Conservation (phyloP, 1,139 yeast genomes). For the Trichomonascaceae sp. region DNA sequence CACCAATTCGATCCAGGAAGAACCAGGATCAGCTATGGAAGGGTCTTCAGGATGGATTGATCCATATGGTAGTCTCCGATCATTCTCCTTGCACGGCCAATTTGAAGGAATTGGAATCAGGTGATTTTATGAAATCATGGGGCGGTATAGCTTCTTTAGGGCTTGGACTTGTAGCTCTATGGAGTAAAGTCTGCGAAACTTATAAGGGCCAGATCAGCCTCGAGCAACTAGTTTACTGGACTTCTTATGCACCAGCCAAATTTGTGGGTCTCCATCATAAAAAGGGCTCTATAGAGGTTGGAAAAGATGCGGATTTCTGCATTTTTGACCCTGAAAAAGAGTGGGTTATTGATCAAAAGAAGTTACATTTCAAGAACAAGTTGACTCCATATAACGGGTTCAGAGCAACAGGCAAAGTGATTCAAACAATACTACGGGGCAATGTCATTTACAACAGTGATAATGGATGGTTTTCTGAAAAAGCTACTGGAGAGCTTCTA, state of each 20-base stretch:
- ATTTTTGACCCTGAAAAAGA: conserved; percentile 61
- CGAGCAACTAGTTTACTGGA: conserved; percentile 67
- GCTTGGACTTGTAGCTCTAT: conserved; percentile 73
- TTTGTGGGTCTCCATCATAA: conserved; percentile 71
- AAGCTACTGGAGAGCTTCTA: conserved; percentile 18
- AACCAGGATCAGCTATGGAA: conserved; percentile 72
- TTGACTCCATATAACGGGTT: conserved; percentile 79
- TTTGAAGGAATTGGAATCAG: conserved; percentile 69
- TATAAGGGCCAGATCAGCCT: conserved; percentile 37
- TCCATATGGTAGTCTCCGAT: conserved; percentile 87
- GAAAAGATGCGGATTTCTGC: conserved; percentile 83
- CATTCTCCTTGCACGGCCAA: conserved; percentile 96
- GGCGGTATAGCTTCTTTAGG: conserved; percentile 97
- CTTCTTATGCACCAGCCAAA: conserved; percentile 73
- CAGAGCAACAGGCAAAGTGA: conserved; percentile 61
- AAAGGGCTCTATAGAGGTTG: conserved; percentile 67
- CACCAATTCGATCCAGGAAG: conserved; percentile 75
- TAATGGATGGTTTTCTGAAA: conserved; percentile 14
- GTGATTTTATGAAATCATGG: conserved; percentile 92
- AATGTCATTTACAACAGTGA: conserved; percentile 47
- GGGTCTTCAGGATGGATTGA: conserved; percentile 57
- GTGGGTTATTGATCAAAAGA: conserved; percentile 52
- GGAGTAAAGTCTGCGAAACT: conserved; percentile 56
- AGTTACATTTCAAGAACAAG: conserved; percentile 73
- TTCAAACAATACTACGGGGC: conserved; percentile 76